A percentile compares a stretch with the other conserved stretches of the same genome.
Conservation (phyloP, 495 filamentous ascomycete genomes). For the Daldinia decipiens region DNA sequence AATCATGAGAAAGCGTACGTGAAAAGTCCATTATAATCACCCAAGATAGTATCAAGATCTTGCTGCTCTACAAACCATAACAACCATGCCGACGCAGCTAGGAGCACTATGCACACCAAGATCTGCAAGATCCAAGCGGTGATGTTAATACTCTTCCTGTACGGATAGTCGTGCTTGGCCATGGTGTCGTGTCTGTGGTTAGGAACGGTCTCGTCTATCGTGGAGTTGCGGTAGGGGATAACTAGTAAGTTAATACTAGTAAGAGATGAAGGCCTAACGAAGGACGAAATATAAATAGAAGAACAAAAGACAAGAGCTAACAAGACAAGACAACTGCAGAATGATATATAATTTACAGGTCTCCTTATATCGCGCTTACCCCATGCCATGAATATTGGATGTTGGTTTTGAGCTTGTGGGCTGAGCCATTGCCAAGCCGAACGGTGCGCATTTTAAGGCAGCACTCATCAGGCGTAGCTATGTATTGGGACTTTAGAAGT, state of each 20-base stretch:
- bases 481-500: not conserved
- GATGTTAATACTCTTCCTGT: slow-evolving; percentile 39
- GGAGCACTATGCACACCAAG: slow-evolving; percentile 31
- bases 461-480: not conserved
- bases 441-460: slow-evolving; percentile 17
- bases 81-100: slow-evolving; percentile 23
- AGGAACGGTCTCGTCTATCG: slow-evolving; percentile 3
- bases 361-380: not conserved
- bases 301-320: not conserved
- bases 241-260: slow-evolving; percentile 1
- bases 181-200: slow-evolving; percentile 9
- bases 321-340: not conserved
- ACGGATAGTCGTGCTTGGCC: slow-evolving; percentile 39
- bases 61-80: slow-evolving; percentile 11
- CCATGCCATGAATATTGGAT: slow-evolving; percentile 15
- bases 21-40: slow-evolving; percentile 10
- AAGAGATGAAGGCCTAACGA: not conserved
- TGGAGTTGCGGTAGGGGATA: not conserved
- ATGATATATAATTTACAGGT: not conserved
- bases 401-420: slow-evolving; percentile 2
- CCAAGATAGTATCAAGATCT: not conserved
- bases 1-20: slow-evolving; percentile 14
- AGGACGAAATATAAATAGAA: slow-evolving; percentile 1
- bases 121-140: slow-evolving; percentile 42
- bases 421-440: slow-evolving; percentile 24